Evolutionary conservation across 306 rosid species (phyloP), one percentile per base, ranked within the genome.

Genomic region (Bauhinia variegata): DNA sequence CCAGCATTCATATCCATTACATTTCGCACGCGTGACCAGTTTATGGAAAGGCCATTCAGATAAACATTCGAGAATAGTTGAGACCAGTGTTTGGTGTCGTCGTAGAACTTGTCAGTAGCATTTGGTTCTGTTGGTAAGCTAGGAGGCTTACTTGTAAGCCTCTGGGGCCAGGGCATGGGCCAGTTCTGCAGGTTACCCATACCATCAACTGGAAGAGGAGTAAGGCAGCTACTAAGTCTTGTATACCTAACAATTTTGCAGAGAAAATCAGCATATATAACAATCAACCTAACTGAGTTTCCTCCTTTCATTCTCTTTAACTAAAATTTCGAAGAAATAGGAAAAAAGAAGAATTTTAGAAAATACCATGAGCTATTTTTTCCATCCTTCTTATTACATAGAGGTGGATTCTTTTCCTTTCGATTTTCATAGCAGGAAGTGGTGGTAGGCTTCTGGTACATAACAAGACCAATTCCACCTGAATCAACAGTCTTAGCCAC

Each of bases 1-100:
- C 95, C 90, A 63, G 99, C 97, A 83, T 93, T 93, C 96, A 90
- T 88, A 76, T 93, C 99, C 95, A 93, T 77, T 11, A 90, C 85
- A 67, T 93, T 93, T 72, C 97, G 86, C 69, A 93, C 81, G 8
- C 83, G 86, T 1, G 84, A 59, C 99, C 99, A 93, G 14, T 86
- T 74, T 38, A 93, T 75, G 17, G 87, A 47, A 63, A 87, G 82
- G 60, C 71, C 65, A 9, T 82, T 54, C 16, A 19, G 55, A 77
- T 90, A 93, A 66, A 81, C 84, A 71, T 86, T 73, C 0, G 96
- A 81, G 63, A 90, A 84, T 34, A 93, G 60, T 44, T 75, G 43
- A 71, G 92, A 85, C 99, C 97, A 93, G 32, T 4, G 76, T 23
- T 85, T 67, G 67, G 66, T 88, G 73, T 93, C 97, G 77, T 82